phyloP scores from a whole-genome alignment of 352 stramenopile genomes.

The Pythium phragmiticola region DNA sequence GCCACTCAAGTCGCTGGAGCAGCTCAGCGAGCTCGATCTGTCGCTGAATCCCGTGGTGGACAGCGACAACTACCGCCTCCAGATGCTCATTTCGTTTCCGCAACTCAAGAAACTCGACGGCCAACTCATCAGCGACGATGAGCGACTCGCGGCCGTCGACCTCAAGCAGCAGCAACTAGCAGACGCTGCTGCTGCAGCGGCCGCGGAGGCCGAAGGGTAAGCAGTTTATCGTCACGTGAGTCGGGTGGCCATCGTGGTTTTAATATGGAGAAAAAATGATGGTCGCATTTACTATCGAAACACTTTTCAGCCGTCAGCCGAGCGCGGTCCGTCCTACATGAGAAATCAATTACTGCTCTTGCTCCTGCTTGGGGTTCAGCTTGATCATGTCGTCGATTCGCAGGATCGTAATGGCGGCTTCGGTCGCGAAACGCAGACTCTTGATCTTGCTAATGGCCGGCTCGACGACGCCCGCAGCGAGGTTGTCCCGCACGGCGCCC shows the following conservation, averaged over 20 bases:
- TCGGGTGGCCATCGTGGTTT: neutral
- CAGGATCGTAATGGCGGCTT: constrained; percentile 99
- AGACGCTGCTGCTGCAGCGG: constrained; percentile 25
- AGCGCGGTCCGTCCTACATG: constrained; percentile 20
- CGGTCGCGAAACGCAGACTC: constrained; percentile 98
- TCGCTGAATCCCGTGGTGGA: constrained; percentile 55
- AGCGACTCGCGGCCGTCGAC: constrained; percentile 59
- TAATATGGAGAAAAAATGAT: constrained; percentile 25
- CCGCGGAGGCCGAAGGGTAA: constrained; percentile 31
- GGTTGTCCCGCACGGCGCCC: constrained; percentile 95
- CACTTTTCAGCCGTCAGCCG: constrained; percentile 6
- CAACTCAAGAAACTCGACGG: constrained; percentile 62
- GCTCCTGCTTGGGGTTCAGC: constrained; percentile 89
- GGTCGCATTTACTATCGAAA: constrained; percentile 30
- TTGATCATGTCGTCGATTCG: constrained; percentile 99
- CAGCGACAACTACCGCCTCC: constrained; percentile 51
- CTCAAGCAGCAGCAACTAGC: constrained; percentile 51
- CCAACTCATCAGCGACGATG: constrained; percentile 50
- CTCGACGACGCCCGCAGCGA: constrained; percentile 97
- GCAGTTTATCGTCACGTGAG: too few species aligned
- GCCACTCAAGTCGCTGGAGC: constrained; percentile 41
- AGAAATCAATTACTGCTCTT: constrained; percentile 52
- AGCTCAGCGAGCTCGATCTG: constrained; percentile 45
- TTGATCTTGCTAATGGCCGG: constrained; percentile 99
- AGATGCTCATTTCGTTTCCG: constrained; percentile 51